Percentiles rank a stretch among this genome's conserved stretches.
Conservation (phyloP, 768 basidiomycete genomes). For the Daedaleopsis sinensis region DNA sequence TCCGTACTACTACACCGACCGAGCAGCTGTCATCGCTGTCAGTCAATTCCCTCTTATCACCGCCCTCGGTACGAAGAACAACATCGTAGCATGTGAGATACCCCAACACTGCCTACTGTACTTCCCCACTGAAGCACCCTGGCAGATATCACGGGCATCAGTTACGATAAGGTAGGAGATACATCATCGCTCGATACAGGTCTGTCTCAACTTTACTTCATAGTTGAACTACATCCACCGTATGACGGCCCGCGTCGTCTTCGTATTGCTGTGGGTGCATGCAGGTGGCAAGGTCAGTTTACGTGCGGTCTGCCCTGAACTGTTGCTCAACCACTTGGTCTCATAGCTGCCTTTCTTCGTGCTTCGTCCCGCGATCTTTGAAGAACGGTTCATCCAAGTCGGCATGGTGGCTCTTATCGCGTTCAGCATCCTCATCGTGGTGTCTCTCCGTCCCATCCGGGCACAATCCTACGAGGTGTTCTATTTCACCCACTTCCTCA, state of each 20-base stretch:
- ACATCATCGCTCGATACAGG: background rate
- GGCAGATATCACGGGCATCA: constrained; percentile 54
- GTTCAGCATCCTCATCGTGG: constrained; percentile 45
- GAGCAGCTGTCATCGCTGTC: constrained; percentile 45
- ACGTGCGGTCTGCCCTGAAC: background rate
- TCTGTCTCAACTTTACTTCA: constrained; percentile 1
- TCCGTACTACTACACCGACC: constrained; percentile 33
- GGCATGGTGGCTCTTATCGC: constrained; percentile 42
- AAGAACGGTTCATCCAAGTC: constrained; percentile 28
- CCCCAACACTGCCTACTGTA: background rate
- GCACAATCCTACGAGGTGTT: constrained; percentile 54
- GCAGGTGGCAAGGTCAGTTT: constrained; percentile 41
- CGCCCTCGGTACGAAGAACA: constrained; percentile 65
- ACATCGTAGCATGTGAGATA: constrained; percentile 46
- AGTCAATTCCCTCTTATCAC: constrained; percentile 58
- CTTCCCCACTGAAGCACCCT: background rate
- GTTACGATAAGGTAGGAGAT: constrained; percentile 46
- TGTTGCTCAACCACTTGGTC: background rate
- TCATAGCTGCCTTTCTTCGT: constrained; percentile 7
- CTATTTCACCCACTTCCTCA: constrained; percentile 48
- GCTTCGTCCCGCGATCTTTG: background rate
- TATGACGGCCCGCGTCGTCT: constrained; percentile 48
- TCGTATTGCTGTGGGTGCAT: constrained; percentile 54
- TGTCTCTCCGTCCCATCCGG: constrained; percentile 55
- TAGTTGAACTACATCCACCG: constrained; percentile 51